Evolutionary conservation across 371 early-diverging fungal species (phyloP).

Genomic region (Lichtheimia ornata): DNA sequence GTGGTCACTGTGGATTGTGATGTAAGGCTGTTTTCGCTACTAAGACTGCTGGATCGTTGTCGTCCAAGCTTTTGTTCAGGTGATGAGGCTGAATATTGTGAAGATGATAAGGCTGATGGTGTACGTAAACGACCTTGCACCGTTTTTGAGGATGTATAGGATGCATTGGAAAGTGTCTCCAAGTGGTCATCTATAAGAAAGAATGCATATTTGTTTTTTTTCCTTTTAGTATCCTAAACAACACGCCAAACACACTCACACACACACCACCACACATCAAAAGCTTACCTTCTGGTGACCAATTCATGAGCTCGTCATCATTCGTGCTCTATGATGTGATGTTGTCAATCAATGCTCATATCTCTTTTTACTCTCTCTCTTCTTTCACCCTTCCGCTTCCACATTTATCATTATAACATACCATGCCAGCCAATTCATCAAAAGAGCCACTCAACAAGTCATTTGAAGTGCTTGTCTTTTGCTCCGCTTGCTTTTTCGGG

Average conservation of each 20-base stretch:
- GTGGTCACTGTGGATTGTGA: conserved; percentile 45
- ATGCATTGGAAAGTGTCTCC: background rate
- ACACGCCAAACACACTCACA: too few relatives aligned
- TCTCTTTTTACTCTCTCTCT: too few relatives aligned
- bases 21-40: conserved; percentile 48
- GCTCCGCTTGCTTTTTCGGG: background rate
- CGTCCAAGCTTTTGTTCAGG: conserved; percentile 6
- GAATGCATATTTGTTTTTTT: conserved; percentile 13
- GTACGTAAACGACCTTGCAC: background rate
- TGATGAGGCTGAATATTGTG: conserved; percentile 22
- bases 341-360: too few relatives aligned
- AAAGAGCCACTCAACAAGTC: too few relatives aligned
- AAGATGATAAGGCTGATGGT: conserved; percentile 1
- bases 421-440: too few relatives aligned
- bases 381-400: too few relatives aligned
- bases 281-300: conserved; percentile 17
- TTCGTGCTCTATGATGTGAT: conserved; percentile 3
- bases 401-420: too few relatives aligned
- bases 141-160: background rate
- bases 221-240: too few relatives aligned
- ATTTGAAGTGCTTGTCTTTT: too few relatives aligned
- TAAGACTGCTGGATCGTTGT: conserved; percentile 40
- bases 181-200: conserved; percentile 26
- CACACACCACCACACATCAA: too few relatives aligned
- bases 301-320: conserved; percentile 13